Evolutionary conservation across 2,329 filamentous ascomycete genomes (phyloP).

Genomic region (Fonsecaea pedrosoi): DNA sequence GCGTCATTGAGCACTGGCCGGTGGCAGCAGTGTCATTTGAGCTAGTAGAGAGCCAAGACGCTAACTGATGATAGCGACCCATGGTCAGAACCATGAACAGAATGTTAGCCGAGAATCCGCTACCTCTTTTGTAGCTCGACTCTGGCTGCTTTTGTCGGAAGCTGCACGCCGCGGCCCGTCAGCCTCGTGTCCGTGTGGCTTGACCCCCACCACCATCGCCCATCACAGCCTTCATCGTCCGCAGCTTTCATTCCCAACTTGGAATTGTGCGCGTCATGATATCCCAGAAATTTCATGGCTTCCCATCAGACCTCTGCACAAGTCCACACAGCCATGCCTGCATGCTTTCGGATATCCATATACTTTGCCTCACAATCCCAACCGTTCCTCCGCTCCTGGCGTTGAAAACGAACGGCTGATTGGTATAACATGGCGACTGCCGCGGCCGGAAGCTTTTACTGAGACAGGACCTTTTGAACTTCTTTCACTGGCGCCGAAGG

Average conservation of each 20-base stretch:
- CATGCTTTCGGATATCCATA: background rate
- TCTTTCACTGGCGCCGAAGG: background rate
- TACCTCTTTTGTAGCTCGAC: too few species aligned
- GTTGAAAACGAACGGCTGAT: conserved; percentile 10
- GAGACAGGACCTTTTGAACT: conserved; percentile 7
- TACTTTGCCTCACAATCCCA: background rate
- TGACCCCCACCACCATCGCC: background rate
- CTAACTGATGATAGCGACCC: background rate
- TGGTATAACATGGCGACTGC: conserved; percentile 18
- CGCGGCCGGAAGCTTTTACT: conserved; percentile 14
- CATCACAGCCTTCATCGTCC: background rate
- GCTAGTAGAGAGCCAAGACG: background rate
- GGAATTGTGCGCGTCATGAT: conserved; percentile 21
- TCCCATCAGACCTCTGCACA: conserved; percentile 5
- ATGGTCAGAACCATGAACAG: background rate
- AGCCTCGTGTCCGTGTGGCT: conserved; percentile 9
- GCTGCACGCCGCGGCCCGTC: background rate
- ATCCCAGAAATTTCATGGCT: conserved; percentile 18
- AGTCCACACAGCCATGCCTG: background rate
- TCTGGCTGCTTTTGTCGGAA: background rate
- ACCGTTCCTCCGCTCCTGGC: background rate
- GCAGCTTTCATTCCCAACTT: conserved; percentile 2
- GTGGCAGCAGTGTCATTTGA: background rate
- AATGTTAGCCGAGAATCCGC: background rate
- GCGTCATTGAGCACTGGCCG: background rate